Base-by-base conservation (phyloP, 805 yeast genomes). In the Wickerhamomyces hampshirensis region DNA sequence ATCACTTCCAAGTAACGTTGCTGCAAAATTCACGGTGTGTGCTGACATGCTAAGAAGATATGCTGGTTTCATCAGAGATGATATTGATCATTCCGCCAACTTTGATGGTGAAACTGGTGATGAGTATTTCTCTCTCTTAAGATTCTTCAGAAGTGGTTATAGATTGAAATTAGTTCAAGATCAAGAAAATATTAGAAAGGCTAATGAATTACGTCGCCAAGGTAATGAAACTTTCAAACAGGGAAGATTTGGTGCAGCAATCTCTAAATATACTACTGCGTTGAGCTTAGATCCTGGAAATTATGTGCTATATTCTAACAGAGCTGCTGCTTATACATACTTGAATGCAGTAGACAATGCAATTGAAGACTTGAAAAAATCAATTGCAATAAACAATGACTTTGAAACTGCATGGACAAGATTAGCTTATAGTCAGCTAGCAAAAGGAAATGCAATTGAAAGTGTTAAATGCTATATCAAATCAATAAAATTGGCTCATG, bases 381-480 rank as follows among this genome's bases (percentile, higher is more conserved):
- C 71, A 5, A 38, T 59, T 5, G 49, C 48, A 10, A 29, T 63
- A 1, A 53, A 58, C 16, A 62, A 66, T 0, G 53, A 50, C 5
- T 64, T 57, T 42, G 56, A 66, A 21, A 63, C 67, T n/a, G 63
- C 66, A 12, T 55, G 63, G 47, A 55, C 66, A 16, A 52, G 71
- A 34, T 39, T 65, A 5, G 73, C 56, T 3, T 68, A 59, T 38
- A 40, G 59, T 34, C 50, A 51, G 21, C 37, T 68, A 13, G 55
- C 58, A 31, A 49, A 58, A 38, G 71, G 71, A 4, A 51, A 64
- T 33, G 58, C 67, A 0, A 40, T 56, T 11, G 55, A 54, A n/a
- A 52, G 69, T 8, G 44, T 66, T 10, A 56, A 59, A 37, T 48
- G 53, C 18, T 68, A 68, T 39, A 63, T 58, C 15, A 51, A 48